Percentiles rank a stretch among this genome's conserved stretches.
Evolutionary conservation across 2,329 filamentous ascomycete species (phyloP).

Genomic region (Juglanconis juglandina): DNA sequence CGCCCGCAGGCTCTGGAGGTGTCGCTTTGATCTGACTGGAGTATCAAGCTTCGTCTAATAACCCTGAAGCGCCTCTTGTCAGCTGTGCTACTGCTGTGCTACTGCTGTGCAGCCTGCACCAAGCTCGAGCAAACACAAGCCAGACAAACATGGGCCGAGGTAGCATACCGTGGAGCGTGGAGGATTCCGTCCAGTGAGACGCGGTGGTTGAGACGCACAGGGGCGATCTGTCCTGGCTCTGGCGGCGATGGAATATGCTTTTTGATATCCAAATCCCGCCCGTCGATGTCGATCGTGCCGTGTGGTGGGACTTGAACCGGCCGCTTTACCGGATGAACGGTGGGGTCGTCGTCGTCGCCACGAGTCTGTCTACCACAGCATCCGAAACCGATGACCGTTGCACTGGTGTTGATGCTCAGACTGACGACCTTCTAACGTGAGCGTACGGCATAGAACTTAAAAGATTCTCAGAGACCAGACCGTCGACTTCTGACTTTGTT

Average conservation of each 20-base stretch:
- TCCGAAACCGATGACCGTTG: not conserved
- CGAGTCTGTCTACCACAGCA: not conserved
- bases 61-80: slow-evolving; percentile 2
- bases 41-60: not conserved
- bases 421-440: not conserved
- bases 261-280: not conserved
- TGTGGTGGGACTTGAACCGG: not conserved
- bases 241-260: not conserved
- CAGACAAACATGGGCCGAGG: not conserved
- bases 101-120: not conserved
- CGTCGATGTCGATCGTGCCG: not conserved
- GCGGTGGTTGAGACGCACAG: not conserved
- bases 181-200: not conserved
- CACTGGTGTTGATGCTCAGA: not conserved
- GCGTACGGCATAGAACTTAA: not conserved
- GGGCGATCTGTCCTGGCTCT: not conserved
- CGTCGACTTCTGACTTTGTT: not conserved
- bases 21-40: not conserved
- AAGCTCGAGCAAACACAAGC: not conserved
- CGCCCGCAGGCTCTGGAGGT: not conserved
- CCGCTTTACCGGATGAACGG: not conserved
- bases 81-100: not conserved
- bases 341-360: slow-evolving; percentile 1
- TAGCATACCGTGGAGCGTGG: not conserved
- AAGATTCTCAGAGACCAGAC: not conserved